phyloP scores from a whole-genome alignment of 306 rosid species.

The Albizia julibrissin region DNA sequence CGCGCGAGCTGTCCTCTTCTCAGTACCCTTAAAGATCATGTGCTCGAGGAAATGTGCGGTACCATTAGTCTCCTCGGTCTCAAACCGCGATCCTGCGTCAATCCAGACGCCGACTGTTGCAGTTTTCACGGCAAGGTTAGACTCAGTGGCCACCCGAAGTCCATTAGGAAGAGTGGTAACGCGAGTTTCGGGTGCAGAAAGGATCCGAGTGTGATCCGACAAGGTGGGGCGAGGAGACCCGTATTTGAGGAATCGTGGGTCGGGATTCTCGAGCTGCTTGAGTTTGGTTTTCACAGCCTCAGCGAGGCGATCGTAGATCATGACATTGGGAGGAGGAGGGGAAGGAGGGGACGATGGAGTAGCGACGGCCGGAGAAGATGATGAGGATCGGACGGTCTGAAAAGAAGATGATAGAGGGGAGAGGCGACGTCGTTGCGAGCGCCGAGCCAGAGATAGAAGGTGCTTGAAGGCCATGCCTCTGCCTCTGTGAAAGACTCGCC shows the following conservation, averaged over 20 bases:
- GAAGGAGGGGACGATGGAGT: constrained; percentile 44
- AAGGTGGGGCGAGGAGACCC: constrained; percentile 79
- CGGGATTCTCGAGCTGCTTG: constrained; percentile 73
- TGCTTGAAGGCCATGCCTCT: constrained; percentile 76
- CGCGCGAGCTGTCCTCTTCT: constrained; percentile 66
- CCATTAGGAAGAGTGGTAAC: constrained; percentile 83
- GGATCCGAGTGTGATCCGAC: constrained; percentile 71
- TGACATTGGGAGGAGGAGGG: constrained; percentile 74
- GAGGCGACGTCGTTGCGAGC: constrained; percentile 36
- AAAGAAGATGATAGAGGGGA: constrained; percentile 24
- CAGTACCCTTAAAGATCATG: constrained; percentile 94
- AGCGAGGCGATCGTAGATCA: constrained; percentile 91
- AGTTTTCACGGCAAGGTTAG: constrained; percentile 58
- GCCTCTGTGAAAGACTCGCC: constrained; percentile 27
- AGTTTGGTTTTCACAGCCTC: constrained; percentile 76
- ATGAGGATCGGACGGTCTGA: constrained; percentile 48
- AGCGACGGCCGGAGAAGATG: constrained; percentile 53
- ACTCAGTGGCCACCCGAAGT: constrained; percentile 87
- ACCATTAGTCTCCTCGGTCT: constrained; percentile 89
- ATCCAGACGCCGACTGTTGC: constrained; percentile 98
- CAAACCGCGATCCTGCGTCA: constrained; percentile 91
- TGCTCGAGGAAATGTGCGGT: constrained; percentile 93
- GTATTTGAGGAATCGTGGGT: constrained; percentile 83
- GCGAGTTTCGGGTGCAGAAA: constrained; percentile 84
- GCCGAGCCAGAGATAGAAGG: constrained; percentile 72